Conservation (phyloP, 345 rosid species). For the Mallotus nudiflorus region DNA sequence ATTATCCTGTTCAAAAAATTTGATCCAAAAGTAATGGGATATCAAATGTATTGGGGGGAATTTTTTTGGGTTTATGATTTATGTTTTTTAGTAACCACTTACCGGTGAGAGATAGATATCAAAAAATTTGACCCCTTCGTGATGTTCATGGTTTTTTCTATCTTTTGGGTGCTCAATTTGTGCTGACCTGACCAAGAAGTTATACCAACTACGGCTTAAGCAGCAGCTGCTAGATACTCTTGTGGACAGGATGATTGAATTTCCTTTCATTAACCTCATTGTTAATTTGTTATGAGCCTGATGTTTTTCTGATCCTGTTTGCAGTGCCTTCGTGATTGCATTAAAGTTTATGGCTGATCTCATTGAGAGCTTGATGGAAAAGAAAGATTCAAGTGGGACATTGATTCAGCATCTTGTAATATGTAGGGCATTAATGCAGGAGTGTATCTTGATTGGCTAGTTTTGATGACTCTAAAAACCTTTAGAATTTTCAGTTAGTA, state of each 20-base stretch:
- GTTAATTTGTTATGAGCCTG: neutral
- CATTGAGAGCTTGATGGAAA: neutral
- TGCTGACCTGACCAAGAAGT: no score
- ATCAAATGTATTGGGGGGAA: no score
- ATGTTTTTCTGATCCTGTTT: neutral
- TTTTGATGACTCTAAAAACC: neutral
- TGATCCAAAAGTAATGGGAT: no score
- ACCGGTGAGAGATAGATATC: no score
- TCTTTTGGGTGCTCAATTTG: no score
- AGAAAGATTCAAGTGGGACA: neutral
- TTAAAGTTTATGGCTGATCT: neutral
- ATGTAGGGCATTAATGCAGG: slow-evolving; percentile 7
- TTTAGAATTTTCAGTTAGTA: neutral
- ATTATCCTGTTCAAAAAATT: no score
- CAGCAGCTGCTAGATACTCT: neutral
- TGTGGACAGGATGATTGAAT: neutral
- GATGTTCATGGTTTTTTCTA: no score
- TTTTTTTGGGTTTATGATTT: no score
- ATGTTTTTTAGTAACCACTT: no score
- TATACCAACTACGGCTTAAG: neutral
- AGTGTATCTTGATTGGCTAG: neutral
- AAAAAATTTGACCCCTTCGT: no score
- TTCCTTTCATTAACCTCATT: neutral
- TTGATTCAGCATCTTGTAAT: neutral
- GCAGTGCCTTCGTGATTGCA: slow-evolving; percentile 14